These are phyloP conservation scores for Simplicillium sp. DNA, from an alignment of 2,329 filamentous ascomycete species.

Conservation along the genomic window DNA sequence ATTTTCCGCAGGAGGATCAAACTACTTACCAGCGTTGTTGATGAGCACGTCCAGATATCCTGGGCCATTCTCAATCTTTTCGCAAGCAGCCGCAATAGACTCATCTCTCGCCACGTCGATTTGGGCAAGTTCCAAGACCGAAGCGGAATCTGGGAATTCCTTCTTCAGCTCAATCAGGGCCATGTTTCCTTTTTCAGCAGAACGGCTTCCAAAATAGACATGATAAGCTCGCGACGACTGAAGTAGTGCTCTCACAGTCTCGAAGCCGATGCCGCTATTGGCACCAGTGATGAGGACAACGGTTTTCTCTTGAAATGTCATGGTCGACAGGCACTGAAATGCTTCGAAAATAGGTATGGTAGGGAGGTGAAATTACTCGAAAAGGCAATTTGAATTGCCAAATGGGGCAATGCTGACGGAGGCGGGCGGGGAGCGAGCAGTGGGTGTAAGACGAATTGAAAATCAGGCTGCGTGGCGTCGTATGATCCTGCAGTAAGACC, in stretches of 20 bases:
- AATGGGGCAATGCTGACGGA: too few species aligned
- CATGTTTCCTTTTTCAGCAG: conserved; percentile 35
- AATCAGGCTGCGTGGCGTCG: too few species aligned
- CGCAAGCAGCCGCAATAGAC: conserved; percentile 37
- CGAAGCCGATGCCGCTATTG: conserved; percentile 51
- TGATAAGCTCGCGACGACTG: conserved; percentile 38
- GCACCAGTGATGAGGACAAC: conserved; percentile 51
- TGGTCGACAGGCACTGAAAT: background rate
- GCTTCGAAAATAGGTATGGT: too few species aligned
- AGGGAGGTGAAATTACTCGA: too few species aligned
- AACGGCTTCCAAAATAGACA: conserved; percentile 46
- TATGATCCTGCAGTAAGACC: too few species aligned
- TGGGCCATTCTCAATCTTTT: conserved; percentile 28
- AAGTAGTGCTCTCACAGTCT: conserved; percentile 45
- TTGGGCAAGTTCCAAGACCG: conserved; percentile 34
- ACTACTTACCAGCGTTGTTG: conserved; percentile 43
- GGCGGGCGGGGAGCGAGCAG: too few species aligned
- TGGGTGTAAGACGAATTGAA: too few species aligned
- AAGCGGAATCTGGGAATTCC: conserved; percentile 29
- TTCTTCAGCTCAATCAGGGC: conserved; percentile 31
- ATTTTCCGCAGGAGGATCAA: too few species aligned
- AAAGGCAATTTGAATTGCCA: too few species aligned
- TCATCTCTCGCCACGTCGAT: conserved; percentile 44
- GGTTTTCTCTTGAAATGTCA: conserved; percentile 10
- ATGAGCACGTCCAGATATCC: conserved; percentile 41